Percentiles rank a stretch among this genome's conserved stretches.
Conservation (phyloP, 345 rosid species). For the Geranium brycei region DNA sequence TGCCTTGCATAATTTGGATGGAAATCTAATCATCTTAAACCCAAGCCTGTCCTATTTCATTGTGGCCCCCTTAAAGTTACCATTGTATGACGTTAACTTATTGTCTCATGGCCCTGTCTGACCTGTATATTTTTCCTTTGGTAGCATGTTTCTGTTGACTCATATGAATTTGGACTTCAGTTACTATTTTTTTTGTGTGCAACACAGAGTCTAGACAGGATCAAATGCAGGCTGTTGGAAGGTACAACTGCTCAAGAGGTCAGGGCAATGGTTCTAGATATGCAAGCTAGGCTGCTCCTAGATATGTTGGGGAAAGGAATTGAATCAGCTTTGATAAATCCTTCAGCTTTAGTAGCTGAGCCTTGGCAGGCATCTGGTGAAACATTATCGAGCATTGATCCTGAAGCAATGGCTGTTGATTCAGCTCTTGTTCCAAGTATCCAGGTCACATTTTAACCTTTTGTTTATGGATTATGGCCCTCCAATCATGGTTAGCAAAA, state of each 20-base stretch:
- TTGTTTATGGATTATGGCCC: background rate
- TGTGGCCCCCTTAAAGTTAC: no score
- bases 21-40: no score
- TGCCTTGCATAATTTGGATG: no score
- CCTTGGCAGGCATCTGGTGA: slow-evolving; percentile 83
- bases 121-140: no score
- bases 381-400: slow-evolving; percentile 56
- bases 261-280: slow-evolving; percentile 98
- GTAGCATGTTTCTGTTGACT: no score
- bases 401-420: slow-evolving; percentile 93
- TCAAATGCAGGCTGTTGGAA: slow-evolving; percentile 91
- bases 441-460: slow-evolving; percentile 38
- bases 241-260: slow-evolving; percentile 99
- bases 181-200: slow-evolving; percentile 6
- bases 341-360: slow-evolving; percentile 75
- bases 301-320: slow-evolving; percentile 99
- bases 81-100: no score
- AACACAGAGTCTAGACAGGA: slow-evolving; percentile 89
- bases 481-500: background rate
- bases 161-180: no score
- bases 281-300: slow-evolving; percentile 92
- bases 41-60: no score
- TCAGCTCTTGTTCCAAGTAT: slow-evolving; percentile 72
- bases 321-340: slow-evolving; percentile 87
- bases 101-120: no score